Percentiles rank a stretch among this genome's conserved stretches.
phyloP scores from a whole-genome alignment of 352 stramenopile species.

The Globisporangium nagaii region DNA sequence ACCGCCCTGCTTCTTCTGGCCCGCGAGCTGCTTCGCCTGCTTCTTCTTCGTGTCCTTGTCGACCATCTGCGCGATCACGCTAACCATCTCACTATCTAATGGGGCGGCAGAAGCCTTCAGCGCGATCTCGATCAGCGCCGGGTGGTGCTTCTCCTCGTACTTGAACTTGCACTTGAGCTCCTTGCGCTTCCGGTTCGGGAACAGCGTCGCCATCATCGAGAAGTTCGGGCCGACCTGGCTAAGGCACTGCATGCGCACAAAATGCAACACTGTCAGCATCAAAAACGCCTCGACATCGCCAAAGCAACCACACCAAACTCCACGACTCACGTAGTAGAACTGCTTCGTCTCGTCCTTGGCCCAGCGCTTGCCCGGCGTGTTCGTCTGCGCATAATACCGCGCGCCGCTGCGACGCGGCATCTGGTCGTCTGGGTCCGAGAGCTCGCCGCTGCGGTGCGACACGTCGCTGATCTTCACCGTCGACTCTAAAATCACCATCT shows the following conservation, averaged over 20 bases:
- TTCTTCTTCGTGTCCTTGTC: constrained; percentile 67
- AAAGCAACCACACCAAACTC: not conserved
- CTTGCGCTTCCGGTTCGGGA: constrained; percentile 73
- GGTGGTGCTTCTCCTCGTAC: constrained; percentile 78
- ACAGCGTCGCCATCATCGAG: constrained; percentile 83
- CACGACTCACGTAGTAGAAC: constrained; percentile 72
- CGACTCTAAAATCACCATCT: constrained; percentile 75
- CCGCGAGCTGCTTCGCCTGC: constrained; percentile 26
- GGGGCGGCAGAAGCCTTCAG: constrained; percentile 63
- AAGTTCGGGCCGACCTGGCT: constrained; percentile 84
- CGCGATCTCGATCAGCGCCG: constrained; percentile 72
- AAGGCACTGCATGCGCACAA: constrained; percentile 31
- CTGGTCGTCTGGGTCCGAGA: constrained; percentile 19
- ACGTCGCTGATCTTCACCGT: constrained; percentile 63
- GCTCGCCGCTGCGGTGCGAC: constrained; percentile 21
- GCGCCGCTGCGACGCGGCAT: constrained; percentile 27
- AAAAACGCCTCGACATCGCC: not conserved
- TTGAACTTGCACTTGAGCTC: constrained; percentile 89
- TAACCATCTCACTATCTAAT: constrained; percentile 77
- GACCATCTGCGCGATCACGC: constrained; percentile 73
- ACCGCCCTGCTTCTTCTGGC: constrained; percentile 21
- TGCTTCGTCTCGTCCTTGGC: constrained; percentile 82
- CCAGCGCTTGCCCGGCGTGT: constrained; percentile 58
- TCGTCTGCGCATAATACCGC: constrained; percentile 34
- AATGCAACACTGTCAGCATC: not conserved